Evolutionary conservation across 1,284 basidiomycete species (phyloP), one percentile per base, ranked within the genome.

Genomic region (Irpex sp.): DNA sequence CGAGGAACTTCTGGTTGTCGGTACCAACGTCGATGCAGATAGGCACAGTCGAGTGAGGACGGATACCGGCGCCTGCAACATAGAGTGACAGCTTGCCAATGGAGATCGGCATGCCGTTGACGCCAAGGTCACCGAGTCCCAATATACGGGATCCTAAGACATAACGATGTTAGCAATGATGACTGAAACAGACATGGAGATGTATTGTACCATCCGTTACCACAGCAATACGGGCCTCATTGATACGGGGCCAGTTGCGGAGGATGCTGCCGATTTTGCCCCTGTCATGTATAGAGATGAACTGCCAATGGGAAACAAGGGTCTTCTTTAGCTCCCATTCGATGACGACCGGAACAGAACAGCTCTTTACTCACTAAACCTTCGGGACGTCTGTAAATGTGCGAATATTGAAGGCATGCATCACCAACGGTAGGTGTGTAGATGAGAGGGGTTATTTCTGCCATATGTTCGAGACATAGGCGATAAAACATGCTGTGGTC

Each of bases 391-490:
- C 91, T 82, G 77, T 90, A 96, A 70, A 91, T 94, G 67, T 90
- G 85, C 9, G 89, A 91, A 78, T 87, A 94, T 71, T 93, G 89
- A 68, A 94, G 77, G 76, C 94, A 97, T 1, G 93, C 94, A 72
- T 96, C 93, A 49, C 96, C 96, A 54, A 98, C 94, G 49, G 87
- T 89, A 0, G 96, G 96, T 0, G 96, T 97, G 77, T 97, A 97
- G 66, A 96, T 94, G 67, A 96, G 80, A 52, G 94, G 90, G 21
- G 93, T 91, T 66, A 92, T 81, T 75, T 93, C 89, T 76, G 86
- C 74, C 84, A 92, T 87, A 74, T 93, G 80, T 47, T 79, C 76
- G 54, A 91, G 70, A 73, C 86, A 89, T 8, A 92, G 75, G 60
- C 82, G 82, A 76, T 92, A 95, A 76, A 94, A 95, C 75, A 89